Base-by-base conservation (phyloP, 23 red algal genomes). In the Gracilaria gracilis region DNA sequence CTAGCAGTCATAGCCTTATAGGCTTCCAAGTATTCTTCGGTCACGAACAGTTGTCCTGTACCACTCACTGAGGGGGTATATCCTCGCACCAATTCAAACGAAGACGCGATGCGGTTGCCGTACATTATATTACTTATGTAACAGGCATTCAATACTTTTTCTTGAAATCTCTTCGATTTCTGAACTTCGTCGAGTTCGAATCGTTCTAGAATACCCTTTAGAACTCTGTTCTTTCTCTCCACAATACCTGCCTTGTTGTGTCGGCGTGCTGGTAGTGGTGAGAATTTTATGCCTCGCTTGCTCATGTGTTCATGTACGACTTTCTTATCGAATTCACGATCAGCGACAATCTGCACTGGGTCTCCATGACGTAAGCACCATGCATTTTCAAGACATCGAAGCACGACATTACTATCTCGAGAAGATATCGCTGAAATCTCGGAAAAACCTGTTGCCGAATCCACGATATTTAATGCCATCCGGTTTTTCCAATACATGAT, bases 391-490 rank as follows among this genome's bases (percentile, higher is more conserved):
- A 83, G 21, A 11, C 32, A 20, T 47, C 28, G 28, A 21, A 83
- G 17, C 16, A 83, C 33, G 36, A 20, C 61, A 15, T 19, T 42
- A 47, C 17, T 64, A 31, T 37, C 61, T 50, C 80, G 9, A 35
- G 55, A 47, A 21, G 48, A 31, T 12, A 37, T 59, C 21, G 33
- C 61, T 59, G 80, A 61, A 27, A 64, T 29, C 38, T 61, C 80
- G 37, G 51, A 83, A 39, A 62, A 83, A 33, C 53, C 57, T n/a
- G 80, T 83, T n/a, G 16, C 80, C 15, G 51, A 38, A 44, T 62
- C 80, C 0, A 34, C 57, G 24, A 31, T 62, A 35, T 83, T 27
- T 31, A 83, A 9, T 21, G 61, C 57, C 28, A 65, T 83, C 13
- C 32, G 20, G 11, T 61, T 83, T 21, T 31, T 83, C 42, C 42